These are phyloP conservation scores for Yarrowia galli DNA, from an alignment of 1,139 yeast genomes.

Conservation along the genomic window DNA sequence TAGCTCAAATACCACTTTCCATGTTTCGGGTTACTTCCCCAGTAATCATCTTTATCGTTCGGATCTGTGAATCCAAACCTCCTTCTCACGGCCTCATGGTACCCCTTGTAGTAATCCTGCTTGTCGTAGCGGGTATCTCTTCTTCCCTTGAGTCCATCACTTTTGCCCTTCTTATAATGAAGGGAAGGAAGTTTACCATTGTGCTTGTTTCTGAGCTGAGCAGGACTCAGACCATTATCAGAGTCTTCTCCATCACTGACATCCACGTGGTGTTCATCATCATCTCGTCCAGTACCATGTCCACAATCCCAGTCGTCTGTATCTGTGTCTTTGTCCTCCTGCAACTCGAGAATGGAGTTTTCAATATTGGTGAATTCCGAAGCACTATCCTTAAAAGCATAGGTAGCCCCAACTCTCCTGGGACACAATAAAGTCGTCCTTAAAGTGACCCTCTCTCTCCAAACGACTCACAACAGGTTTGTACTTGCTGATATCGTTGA, in stretches of 20 bases:
- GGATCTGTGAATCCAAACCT: background rate
- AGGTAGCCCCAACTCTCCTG: background rate
- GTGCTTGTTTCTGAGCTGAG: background rate
- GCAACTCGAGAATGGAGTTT: background rate
- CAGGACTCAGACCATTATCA: background rate
- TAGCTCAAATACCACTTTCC: conserved; percentile 2
- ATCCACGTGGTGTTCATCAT: background rate
- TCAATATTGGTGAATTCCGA: background rate
- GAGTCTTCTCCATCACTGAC: background rate
- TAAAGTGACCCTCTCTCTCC: background rate
- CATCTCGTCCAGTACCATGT: background rate
- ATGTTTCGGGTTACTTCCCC: background rate
- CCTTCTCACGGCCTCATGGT: background rate
- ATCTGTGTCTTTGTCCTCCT: background rate
- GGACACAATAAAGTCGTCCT: background rate
- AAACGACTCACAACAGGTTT: background rate
- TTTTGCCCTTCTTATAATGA: background rate
- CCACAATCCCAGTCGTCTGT: background rate
- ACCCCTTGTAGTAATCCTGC: conserved; percentile 1
- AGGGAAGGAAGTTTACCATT: background rate
- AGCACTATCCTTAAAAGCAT: background rate
- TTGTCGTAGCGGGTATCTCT: background rate
- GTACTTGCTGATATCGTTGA: background rate
- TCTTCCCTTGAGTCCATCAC: background rate
- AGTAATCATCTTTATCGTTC: background rate